These are phyloP conservation scores for Lactarius psammicola DNA, from an alignment of 768 basidiomycete species.

Conservation along the genomic window DNA sequence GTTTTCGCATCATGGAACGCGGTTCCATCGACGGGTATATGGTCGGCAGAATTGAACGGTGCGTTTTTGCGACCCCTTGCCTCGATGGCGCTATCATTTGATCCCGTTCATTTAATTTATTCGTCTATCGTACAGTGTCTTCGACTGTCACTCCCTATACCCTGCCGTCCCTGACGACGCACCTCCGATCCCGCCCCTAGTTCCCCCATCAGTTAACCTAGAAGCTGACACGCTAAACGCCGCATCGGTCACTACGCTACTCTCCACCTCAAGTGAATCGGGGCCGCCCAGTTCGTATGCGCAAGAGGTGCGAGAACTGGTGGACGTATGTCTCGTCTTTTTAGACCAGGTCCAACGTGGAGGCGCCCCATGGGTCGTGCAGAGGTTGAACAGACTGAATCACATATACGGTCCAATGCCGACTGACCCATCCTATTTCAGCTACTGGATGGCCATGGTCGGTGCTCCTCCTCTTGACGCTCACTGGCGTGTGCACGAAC, in stretches of 20 bases:
- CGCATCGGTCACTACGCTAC: neutral
- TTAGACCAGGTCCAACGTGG: slow-evolving; percentile 61
- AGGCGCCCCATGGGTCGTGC: slow-evolving; percentile 90
- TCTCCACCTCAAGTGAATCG: neutral
- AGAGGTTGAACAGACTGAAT: slow-evolving; percentile 78
- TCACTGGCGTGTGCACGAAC: slow-evolving; percentile 1
- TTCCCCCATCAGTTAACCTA: slow-evolving; percentile 1
- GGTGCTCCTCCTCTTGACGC: slow-evolving; percentile 29
- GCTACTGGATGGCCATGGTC: slow-evolving; percentile 86
- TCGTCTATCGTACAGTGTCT: slow-evolving; percentile 29
- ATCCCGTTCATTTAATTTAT: neutral
- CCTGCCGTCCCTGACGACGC: slow-evolving; percentile 15
- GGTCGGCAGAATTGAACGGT: slow-evolving; percentile 75
- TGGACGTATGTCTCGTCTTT: slow-evolving; percentile 59
- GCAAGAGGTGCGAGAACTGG: slow-evolving; percentile 36
- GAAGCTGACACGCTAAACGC: slow-evolving; percentile 3
- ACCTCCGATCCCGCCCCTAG: slow-evolving; percentile 16
- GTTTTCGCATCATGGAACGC: slow-evolving; percentile 85
- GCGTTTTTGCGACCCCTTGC: slow-evolving; percentile 9
- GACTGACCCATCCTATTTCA: slow-evolving; percentile 63
- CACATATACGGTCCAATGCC: slow-evolving; percentile 79
- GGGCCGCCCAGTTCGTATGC: slow-evolving; percentile 3
- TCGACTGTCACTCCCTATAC: slow-evolving; percentile 27
- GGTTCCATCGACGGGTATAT: slow-evolving; percentile 87
- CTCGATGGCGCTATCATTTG: neutral